Evolutionary conservation across 352 stramenopile species (phyloP).

Genomic region (Phytopythium chamaehyphon): DNA sequence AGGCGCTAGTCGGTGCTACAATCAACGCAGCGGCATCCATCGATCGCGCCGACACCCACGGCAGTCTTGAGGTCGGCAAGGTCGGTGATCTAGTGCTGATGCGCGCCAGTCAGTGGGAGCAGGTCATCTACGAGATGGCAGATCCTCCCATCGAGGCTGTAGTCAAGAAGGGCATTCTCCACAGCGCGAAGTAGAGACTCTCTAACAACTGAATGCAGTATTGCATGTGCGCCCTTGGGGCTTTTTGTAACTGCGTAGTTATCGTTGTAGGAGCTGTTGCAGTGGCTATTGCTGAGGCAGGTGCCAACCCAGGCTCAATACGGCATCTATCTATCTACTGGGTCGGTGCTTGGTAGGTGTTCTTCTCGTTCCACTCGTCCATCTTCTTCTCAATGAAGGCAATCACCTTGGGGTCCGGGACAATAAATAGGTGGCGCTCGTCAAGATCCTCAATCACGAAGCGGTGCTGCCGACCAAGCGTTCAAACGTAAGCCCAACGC

Average conservation of each 20-base stretch:
- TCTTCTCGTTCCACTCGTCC: constrained; percentile 88
- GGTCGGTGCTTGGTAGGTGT: constrained; percentile 82
- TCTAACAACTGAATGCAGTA: neutral
- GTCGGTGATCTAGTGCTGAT: constrained; percentile 65
- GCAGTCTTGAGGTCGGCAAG: constrained; percentile 78
- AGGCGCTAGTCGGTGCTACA: constrained; percentile 74
- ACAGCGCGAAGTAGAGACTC: constrained; percentile 11
- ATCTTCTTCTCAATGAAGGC: constrained; percentile 87
- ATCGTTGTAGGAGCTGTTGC: neutral
- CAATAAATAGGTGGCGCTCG: constrained; percentile 84
- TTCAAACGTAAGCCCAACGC: neutral
- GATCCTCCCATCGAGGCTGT: constrained; percentile 76
- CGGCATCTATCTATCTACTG: constrained; percentile 4
- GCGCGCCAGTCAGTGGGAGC: constrained; percentile 71
- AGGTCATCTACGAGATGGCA: constrained; percentile 84
- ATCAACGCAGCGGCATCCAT: constrained; percentile 85
- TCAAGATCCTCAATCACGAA: constrained; percentile 88
- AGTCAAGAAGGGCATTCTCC: constrained; percentile 61
- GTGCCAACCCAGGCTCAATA: neutral
- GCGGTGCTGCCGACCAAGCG: constrained; percentile 33
- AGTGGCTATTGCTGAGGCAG: neutral
- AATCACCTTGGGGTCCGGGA: constrained; percentile 76
- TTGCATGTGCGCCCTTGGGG: neutral
- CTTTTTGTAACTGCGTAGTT: too few species aligned
- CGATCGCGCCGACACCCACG: constrained; percentile 62